These are phyloP conservation scores for Pelargonium exstipulatum DNA, from an alignment of 441 rosid genomes.

Conservation along the genomic window DNA sequence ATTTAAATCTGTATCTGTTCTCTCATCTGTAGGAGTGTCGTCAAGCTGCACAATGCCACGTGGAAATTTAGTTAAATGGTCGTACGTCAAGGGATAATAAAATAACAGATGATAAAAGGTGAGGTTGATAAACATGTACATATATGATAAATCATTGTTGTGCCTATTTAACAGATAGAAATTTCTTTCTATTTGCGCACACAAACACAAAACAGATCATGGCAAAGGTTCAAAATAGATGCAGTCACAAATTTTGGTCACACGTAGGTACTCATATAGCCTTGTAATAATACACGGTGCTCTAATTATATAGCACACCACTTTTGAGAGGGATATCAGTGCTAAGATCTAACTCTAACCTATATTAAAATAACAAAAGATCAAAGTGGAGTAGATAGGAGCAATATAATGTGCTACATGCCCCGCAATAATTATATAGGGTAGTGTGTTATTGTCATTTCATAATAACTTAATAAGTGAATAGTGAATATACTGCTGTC, in stretches of 20 bases:
- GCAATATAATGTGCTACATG: background rate
- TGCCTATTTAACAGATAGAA: background rate
- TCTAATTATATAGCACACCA: background rate
- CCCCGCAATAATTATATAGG: too few species aligned
- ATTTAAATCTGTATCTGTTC: slow-evolving; percentile 56
- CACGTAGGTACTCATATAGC: background rate
- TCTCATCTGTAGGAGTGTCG: slow-evolving; percentile 41
- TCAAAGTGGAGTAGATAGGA: background rate
- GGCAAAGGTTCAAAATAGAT: background rate
- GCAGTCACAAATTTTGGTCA: background rate
- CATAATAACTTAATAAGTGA: too few species aligned
- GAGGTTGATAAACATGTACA: too few species aligned
- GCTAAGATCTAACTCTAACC: background rate
- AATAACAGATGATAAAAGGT: background rate
- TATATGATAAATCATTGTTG: background rate
- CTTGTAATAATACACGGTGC: background rate
- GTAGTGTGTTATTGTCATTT: too few species aligned
- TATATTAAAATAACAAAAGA: background rate
- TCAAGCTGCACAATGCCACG: slow-evolving; percentile 37
- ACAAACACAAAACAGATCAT: background rate
- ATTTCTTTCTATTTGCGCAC: background rate
- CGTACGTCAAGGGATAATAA: background rate
- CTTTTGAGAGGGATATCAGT: too few species aligned
- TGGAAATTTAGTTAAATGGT: background rate
- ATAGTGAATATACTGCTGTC: too few species aligned